A percentile compares a stretch with the other conserved stretches of the same genome.
Evolutionary conservation across 176 grass and related monocot genomes (phyloP).

Genomic region (Stipa capillata): DNA sequence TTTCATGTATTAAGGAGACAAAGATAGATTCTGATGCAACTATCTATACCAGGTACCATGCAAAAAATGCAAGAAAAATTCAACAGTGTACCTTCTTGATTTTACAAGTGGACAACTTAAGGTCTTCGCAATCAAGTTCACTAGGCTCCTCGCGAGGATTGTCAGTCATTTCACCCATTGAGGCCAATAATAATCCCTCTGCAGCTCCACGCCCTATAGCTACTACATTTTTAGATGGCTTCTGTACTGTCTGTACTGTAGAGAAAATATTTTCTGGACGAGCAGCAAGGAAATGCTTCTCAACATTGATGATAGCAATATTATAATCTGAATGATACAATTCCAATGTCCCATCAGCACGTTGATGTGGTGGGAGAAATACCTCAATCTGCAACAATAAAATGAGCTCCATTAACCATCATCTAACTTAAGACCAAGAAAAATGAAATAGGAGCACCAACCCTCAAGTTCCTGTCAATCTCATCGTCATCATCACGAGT

Average conservation of each 20-base stretch:
- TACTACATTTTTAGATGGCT: background rate
- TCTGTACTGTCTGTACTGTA: no score
- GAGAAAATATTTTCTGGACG: background rate
- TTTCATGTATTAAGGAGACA: background rate
- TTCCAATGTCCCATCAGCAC: conserved; percentile 15
- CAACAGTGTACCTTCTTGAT: conserved; percentile 9
- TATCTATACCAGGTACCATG: background rate
- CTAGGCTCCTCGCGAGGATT: background rate
- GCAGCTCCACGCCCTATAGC: background rate
- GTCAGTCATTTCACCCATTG: conserved; percentile 10
- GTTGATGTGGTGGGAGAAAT: conserved; percentile 1
- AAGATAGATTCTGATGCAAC: background rate
- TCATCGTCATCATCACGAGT: background rate
- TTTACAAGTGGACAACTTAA: conserved; percentile 9
- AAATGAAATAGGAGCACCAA: background rate
- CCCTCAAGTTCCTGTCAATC: background rate
- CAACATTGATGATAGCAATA: conserved; percentile 2
- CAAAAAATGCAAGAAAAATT: background rate
- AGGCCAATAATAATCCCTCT: background rate
- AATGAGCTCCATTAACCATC: background rate
- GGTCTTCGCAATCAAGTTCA: conserved; percentile 10
- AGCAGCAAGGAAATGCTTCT: background rate
- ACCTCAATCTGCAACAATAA: conserved; percentile 23
- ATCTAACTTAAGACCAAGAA: background rate
- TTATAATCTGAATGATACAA: conserved; percentile 8